phyloP scores from a whole-genome alignment of 768 basidiomycete species.

The Trametes villosa region DNA sequence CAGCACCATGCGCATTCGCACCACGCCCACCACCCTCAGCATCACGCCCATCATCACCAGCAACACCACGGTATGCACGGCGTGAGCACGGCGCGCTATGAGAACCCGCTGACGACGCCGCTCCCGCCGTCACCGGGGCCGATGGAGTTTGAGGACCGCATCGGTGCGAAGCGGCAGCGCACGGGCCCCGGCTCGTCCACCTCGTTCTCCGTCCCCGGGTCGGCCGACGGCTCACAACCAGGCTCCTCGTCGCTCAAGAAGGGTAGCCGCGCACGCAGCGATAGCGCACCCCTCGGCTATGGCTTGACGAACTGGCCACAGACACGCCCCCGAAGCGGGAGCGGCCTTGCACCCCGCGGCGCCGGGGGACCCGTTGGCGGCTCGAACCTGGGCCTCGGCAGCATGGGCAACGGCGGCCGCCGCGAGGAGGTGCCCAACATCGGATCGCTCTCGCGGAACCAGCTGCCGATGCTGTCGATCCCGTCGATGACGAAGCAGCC shows the following conservation, averaged over 20 bases:
- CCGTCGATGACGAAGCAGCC: conserved; percentile 29
- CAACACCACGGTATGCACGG: conserved; percentile 23
- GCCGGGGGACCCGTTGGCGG: neutral
- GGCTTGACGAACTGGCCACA: conserved; percentile 40
- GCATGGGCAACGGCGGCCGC: conserved; percentile 4
- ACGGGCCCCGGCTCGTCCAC: conserved; percentile 33
- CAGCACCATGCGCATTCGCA: conserved; percentile 41
- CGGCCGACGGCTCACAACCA: conserved; percentile 12
- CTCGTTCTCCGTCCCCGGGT: conserved; percentile 17
- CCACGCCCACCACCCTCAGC: conserved; percentile 47
- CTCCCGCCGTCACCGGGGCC: conserved; percentile 40
- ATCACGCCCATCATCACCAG: conserved; percentile 48
- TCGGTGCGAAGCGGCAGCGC: conserved; percentile 56
- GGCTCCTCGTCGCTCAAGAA: conserved; percentile 25
- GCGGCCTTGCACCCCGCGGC: conserved; percentile 36
- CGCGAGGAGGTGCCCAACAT: conserved; percentile 34
- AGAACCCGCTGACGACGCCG: conserved; percentile 32
- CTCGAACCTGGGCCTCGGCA: conserved; percentile 10
- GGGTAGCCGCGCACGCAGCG: conserved; percentile 60
- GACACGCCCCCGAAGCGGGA: conserved; percentile 42
- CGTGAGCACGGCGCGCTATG: conserved; percentile 33
- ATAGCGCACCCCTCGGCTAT: conserved; percentile 70
- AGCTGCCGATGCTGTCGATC: conserved; percentile 32
- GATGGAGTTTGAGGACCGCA: conserved; percentile 37
- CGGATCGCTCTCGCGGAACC: conserved; percentile 27